phyloP scores from a whole-genome alignment of 352 stramenopile genomes.

The Pythium dissotocum region DNA sequence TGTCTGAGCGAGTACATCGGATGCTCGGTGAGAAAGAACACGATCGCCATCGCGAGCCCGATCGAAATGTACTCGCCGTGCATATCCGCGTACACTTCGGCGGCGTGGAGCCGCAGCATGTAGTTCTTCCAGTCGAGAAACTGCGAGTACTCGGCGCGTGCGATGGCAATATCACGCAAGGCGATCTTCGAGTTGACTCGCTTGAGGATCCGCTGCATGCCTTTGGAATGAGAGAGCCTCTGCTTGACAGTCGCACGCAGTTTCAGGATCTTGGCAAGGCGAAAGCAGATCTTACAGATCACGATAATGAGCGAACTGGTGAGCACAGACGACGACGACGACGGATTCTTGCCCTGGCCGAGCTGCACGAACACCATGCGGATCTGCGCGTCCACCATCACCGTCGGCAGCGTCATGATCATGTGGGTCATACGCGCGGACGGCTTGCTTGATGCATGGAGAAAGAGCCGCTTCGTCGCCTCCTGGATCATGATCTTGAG shows the following conservation, averaged over 20 bases:
- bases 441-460: conserved; percentile 21
- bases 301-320: conserved; percentile 30
- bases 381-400: conserved; percentile 37
- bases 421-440: conserved; percentile 30
- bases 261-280: conserved; percentile 35
- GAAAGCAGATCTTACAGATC: conserved; percentile 37
- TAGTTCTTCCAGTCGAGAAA: conserved; percentile 47
- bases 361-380: conserved; percentile 41
- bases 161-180: conserved; percentile 18
- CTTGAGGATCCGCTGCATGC: conserved; percentile 33
- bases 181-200: conserved; percentile 40
- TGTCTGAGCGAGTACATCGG: conserved; percentile 27
- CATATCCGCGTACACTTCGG: conserved; percentile 48
- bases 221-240: conserved; percentile 27
- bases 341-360: conserved; percentile 10
- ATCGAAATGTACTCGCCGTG: conserved; percentile 53
- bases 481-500: conserved; percentile 41
- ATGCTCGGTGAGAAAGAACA: conserved; percentile 28
- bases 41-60: conserved; percentile 30
- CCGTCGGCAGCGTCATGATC: conserved; percentile 34
- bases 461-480: conserved; percentile 28
- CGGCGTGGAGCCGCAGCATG: conserved; percentile 35
- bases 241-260: conserved; percentile 29
- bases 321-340: conserved; percentile 15
- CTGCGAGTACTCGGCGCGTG: conserved; percentile 34